Evolutionary conservation across 371 early-diverging fungal genomes (phyloP).

Genomic region (Coemansia sp.): DNA sequence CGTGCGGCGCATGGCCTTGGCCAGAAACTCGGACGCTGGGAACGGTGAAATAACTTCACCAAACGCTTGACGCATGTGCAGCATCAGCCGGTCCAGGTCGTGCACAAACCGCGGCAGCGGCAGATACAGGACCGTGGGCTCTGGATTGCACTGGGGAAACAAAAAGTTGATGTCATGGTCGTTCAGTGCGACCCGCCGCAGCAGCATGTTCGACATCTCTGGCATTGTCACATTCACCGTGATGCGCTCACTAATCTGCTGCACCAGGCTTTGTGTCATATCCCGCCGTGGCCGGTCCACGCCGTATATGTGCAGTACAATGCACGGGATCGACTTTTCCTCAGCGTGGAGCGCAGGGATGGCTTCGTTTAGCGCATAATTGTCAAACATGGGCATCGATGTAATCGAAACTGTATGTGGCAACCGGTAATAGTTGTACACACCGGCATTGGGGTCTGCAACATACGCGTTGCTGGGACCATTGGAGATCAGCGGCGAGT

Average conservation of each 20-base stretch:
- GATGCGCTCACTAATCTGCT: slow-evolving; percentile 48
- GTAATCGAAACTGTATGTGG: slow-evolving; percentile 14
- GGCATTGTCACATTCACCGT: slow-evolving; percentile 45
- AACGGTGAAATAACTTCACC: slow-evolving; percentile 37
- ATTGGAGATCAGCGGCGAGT: slow-evolving; percentile 1
- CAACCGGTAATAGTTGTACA: neutral
- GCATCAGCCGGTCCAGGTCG: slow-evolving; percentile 30
- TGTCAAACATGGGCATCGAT: slow-evolving; percentile 23
- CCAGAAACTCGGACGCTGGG: slow-evolving; percentile 25
- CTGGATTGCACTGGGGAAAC: slow-evolving; percentile 45
- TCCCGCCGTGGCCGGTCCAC: slow-evolving; percentile 44
- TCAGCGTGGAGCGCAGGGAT: slow-evolving; percentile 3
- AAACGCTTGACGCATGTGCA: slow-evolving; percentile 39
- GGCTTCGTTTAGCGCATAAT: neutral
- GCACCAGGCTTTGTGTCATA: slow-evolving; percentile 43
- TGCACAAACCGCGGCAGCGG: slow-evolving; percentile 51
- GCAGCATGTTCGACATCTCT: slow-evolving; percentile 42
- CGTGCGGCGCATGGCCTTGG: slow-evolving; percentile 37
- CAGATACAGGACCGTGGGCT: slow-evolving; percentile 49
- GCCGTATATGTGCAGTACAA: slow-evolving; percentile 45
- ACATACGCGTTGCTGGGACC: neutral
- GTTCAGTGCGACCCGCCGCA: slow-evolving; percentile 41
- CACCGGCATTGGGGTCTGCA: neutral
- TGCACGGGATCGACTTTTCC: slow-evolving; percentile 27
- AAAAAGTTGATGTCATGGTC: slow-evolving; percentile 50